Evolutionary conservation across 1,284 basidiomycete species (phyloP).

Genomic region (Tilletiopsis washingtonensis): DNA sequence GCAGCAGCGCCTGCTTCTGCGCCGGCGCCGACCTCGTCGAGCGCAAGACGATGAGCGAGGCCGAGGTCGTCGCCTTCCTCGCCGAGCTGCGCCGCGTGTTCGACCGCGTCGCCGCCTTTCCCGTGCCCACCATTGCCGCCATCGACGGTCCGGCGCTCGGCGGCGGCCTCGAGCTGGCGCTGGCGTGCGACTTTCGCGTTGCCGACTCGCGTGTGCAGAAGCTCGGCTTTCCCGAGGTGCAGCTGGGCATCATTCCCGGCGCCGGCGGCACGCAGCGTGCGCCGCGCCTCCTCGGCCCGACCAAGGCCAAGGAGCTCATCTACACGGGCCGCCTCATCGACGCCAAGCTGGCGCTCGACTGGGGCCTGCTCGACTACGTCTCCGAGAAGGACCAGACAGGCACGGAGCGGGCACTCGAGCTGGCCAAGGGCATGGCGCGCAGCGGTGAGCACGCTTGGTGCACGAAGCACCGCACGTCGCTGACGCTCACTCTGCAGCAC

Average conservation of each 20-base stretch:
- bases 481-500: no score
- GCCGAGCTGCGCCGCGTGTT: slow-evolving; percentile 65
- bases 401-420: neutral
- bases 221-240: slow-evolving; percentile 71
- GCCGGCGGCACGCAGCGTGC: slow-evolving; percentile 4
- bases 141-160: slow-evolving; percentile 88
- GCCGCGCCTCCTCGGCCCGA: neutral
- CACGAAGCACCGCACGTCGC: no score
- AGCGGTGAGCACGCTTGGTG: neutral
- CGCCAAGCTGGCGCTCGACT: slow-evolving; percentile 63
- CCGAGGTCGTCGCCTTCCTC: slow-evolving; percentile 56
- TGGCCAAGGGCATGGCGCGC: neutral
- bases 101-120: slow-evolving; percentile 56
- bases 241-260: slow-evolving; percentile 70
- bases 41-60: slow-evolving; percentile 59
- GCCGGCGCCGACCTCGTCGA: slow-evolving; percentile 89
- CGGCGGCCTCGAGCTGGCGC: slow-evolving; percentile 75
- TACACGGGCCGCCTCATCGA: slow-evolving; percentile 65
- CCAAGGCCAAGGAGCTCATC: slow-evolving; percentile 72
- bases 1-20: slow-evolving; percentile 52
- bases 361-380: slow-evolving; percentile 72
- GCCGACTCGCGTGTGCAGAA: slow-evolving; percentile 62
- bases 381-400: slow-evolving; percentile 33
- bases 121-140: slow-evolving; percentile 81
- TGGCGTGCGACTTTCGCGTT: slow-evolving; percentile 80